Evolutionary conservation across 1,284 basidiomycete species (phyloP), one percentile per base, ranked within the genome.

Genomic region (Malassezia cuniculi): DNA sequence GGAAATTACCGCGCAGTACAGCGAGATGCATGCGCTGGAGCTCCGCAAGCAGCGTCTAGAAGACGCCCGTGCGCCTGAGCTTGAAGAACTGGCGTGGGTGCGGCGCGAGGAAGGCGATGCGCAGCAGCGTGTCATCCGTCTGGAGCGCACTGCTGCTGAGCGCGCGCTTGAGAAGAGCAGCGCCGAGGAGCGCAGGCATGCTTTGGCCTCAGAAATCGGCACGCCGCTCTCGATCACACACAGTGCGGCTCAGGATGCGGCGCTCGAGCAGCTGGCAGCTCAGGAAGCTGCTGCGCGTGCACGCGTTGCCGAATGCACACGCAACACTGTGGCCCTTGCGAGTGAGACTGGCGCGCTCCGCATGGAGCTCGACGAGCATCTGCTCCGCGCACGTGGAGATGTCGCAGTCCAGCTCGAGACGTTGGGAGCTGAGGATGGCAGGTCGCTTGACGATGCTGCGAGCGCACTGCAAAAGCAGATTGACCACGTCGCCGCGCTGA

Each of bases 361-460:
- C 66, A 89, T 95, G 36, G 90, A 97, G 67, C 73, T 97, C 22
- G 85, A 82, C 49, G 90, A 97, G 63, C 80, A 80, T 51, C 73
- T 95, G 12, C 74, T 78, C 14, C 76, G 86, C 2, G 75, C 80
- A 15, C 73, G 77, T 27, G 80, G 85, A 38, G 85, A 86, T 53
- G 59, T 94, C 3, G 76, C 77, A 27, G 69, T 71, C 26, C 82
- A 27, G 60, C 71, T 95, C 11, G 87, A 94, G 49, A n/a, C n/a
- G n/a, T n/a, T n/a, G n/a, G n/a, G n/a, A n/a, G n/a, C n/a, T n/a
- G n/a, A n/a, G n/a, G n/a, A n/a, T n/a, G n/a, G n/a, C n/a, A n/a
- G n/a, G n/a, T 70, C 75, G 33, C 70, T 82, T 14, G 81, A 75
- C 32, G 80, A 78, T 36, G 72, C 49, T 16, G 93, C 5, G 74